A percentile compares a stretch with the other conserved stretches of the same genome.
These are phyloP conservation scores for Fusarium scirpi DNA, from an alignment of 2,329 filamentous ascomycete species.

Conservation along the genomic window DNA sequence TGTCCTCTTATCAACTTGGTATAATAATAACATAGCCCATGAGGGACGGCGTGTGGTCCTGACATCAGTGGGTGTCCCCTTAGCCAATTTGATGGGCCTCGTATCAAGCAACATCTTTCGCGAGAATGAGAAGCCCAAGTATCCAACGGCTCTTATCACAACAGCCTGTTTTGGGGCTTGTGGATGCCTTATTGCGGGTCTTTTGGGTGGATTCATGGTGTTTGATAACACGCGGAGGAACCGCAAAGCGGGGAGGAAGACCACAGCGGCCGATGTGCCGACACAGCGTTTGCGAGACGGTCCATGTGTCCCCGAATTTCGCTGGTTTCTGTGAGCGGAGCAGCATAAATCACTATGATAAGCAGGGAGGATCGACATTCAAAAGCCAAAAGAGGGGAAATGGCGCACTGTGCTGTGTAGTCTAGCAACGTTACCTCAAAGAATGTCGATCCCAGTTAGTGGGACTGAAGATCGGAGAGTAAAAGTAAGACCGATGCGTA, in stretches of 20 bases:
- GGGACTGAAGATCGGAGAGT: neutral
- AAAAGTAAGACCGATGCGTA: slow-evolving; percentile 8
- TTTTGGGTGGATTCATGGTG: slow-evolving; percentile 72
- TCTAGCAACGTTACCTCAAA: slow-evolving; percentile 20
- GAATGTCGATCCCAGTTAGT: neutral
- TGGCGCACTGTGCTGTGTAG: slow-evolving; percentile 9
- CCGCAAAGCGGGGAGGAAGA: slow-evolving; percentile 13
- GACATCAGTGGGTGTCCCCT: neutral
- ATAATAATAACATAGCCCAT: neutral
- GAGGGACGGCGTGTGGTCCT: neutral
- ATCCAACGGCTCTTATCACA: slow-evolving; percentile 73
- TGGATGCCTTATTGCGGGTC: slow-evolving; percentile 66
- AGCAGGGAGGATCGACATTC: neutral
- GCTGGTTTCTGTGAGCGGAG: slow-evolving; percentile 14
- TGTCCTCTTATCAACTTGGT: slow-evolving; percentile 12
- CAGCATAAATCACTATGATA: neutral
- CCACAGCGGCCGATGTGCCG: slow-evolving; percentile 6
- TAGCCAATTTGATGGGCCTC: slow-evolving; percentile 58
- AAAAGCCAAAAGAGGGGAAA: neutral
- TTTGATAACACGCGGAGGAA: slow-evolving; percentile 55
- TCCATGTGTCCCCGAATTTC: slow-evolving; percentile 18
- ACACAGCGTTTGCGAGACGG: slow-evolving; percentile 11
- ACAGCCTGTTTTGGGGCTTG: slow-evolving; percentile 73
- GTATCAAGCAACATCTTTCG: slow-evolving; percentile 77
- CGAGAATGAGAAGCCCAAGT: slow-evolving; percentile 72